Evolutionary conservation across 2,329 filamentous ascomycete genomes (phyloP).

Genomic region (Fusarium continuum): DNA sequence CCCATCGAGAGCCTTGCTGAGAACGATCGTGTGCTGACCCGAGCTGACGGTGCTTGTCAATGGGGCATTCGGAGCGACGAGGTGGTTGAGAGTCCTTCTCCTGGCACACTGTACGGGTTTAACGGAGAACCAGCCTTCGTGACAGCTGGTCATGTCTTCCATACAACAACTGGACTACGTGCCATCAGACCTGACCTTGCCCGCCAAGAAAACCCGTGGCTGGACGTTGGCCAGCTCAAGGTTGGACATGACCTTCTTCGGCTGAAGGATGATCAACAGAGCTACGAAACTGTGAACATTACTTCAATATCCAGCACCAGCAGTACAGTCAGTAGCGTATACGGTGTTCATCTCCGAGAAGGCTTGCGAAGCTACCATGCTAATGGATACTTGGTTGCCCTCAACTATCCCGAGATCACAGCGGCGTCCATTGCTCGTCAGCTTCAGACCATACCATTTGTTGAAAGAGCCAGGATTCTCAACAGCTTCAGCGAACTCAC

Average conservation of each 20-base stretch:
- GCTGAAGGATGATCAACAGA: background rate
- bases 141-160: background rate
- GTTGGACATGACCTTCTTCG: background rate
- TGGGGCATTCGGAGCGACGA: too few relatives aligned
- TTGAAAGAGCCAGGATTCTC: too few relatives aligned
- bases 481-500: too few relatives aligned
- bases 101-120: too few relatives aligned
- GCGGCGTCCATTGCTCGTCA: too few relatives aligned
- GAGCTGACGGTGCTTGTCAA: too few relatives aligned
- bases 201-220: conserved; percentile 4
- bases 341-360: conserved; percentile 6
- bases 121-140: too few relatives aligned
- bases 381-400: conserved; percentile 5
- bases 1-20: too few relatives aligned
- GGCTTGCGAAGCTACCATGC: conserved; percentile 11
- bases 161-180: background rate
- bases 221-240: background rate
- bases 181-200: background rate
- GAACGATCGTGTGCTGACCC: too few relatives aligned
- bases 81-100: too few relatives aligned
- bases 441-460: too few relatives aligned
- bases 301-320: background rate
- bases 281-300: background rate
- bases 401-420: conserved; percentile 19
- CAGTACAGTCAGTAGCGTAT: background rate